Conservation (phyloP, 768 basidiomycete genomes). For the Erythrobasidium yunnanense region DNA sequence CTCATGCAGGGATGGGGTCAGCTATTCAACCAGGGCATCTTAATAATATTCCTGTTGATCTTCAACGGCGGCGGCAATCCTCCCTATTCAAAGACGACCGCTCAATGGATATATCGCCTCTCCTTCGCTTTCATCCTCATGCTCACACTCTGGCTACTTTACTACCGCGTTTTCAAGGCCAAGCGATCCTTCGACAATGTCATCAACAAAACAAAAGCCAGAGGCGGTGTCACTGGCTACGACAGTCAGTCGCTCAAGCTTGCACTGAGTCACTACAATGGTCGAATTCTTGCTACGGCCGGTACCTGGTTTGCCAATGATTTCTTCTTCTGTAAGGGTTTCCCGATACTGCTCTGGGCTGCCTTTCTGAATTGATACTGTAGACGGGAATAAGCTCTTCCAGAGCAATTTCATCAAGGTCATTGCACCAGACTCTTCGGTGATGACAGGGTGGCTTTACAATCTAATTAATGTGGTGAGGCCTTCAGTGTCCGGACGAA, state of each 20-base stretch:
- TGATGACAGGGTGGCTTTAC: too few species aligned
- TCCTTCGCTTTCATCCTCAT: slow-evolving; percentile 44
- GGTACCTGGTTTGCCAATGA: slow-evolving; percentile 44
- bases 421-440: too few species aligned
- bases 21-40: slow-evolving; percentile 40
- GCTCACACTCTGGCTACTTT: slow-evolving; percentile 45
- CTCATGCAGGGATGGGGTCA: slow-evolving; percentile 46
- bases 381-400: slow-evolving; percentile 45
- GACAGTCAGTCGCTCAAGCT: slow-evolving; percentile 42
- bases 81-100: slow-evolving; percentile 38
- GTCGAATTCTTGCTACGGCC: slow-evolving; percentile 39
- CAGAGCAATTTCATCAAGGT: slow-evolving; percentile 43
- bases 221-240: slow-evolving; percentile 43
- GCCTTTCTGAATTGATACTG: too few species aligned
- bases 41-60: slow-evolving; percentile 44
- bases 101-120: slow-evolving; percentile 45
- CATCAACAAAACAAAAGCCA: slow-evolving; percentile 40
- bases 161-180: slow-evolving; percentile 44
- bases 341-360: too few species aligned
- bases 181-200: slow-evolving; percentile 40
- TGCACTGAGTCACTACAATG: slow-evolving; percentile 41
- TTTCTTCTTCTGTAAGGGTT: slow-evolving; percentile 39
- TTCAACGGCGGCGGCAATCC: slow-evolving; percentile 40
- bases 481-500: too few species aligned
- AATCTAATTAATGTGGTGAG: too few species aligned